Conservation (phyloP, 331 rosid genomes). For the Prunus yedoensis region DNA sequence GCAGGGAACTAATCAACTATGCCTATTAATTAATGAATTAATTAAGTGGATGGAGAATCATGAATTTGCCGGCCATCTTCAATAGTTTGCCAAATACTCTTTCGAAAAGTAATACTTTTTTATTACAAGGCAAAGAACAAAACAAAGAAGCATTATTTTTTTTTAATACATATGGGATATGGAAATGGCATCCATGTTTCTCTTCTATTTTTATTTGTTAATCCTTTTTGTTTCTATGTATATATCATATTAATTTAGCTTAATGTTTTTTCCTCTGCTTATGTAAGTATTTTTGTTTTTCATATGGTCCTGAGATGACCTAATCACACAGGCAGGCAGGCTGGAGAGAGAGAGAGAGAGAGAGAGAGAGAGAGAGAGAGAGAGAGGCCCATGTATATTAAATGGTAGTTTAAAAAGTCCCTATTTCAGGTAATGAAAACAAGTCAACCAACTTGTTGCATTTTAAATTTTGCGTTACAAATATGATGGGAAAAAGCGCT, state of each 20-base stretch:
- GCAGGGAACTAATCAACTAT: background rate
- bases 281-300: background rate
- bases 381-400: conserved; percentile 34
- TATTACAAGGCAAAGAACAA: background rate
- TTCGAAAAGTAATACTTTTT: background rate
- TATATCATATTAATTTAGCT: no score
- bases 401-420: conserved; percentile 41
- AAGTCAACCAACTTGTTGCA: conserved; percentile 60
- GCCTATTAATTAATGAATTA: background rate
- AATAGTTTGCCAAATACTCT: conserved; percentile 1
- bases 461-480: conserved; percentile 30
- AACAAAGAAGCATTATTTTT: background rate
- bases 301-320: background rate
- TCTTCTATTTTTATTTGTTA: background rate
- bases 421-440: conserved; percentile 35
- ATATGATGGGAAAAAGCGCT: conserved; percentile 47
- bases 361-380: background rate
- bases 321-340: no score
- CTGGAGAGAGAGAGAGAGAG: no score
- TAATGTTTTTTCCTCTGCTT: background rate
- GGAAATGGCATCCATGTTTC: conserved; percentile 21
- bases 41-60: background rate
- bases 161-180: no score
- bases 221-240: no score
- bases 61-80: conserved; percentile 5